Percentiles rank a stretch among this genome's conserved stretches.
Conservation (phyloP, 1,284 basidiomycete genomes). For the Pholiota adiposa region DNA sequence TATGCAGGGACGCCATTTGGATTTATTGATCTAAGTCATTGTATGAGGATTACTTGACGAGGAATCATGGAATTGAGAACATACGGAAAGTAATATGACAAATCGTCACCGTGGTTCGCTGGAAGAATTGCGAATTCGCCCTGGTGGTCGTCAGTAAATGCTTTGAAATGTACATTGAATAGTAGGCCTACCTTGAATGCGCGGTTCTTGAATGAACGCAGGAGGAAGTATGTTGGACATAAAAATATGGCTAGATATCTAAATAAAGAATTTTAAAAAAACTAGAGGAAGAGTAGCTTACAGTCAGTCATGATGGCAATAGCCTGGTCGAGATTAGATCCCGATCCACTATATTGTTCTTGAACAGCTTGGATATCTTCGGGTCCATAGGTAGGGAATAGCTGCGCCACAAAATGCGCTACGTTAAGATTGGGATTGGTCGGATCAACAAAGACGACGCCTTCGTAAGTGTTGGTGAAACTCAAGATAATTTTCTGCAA, state of each 20-base stretch:
- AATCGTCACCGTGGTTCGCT: constrained; percentile 33
- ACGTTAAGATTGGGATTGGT: constrained; percentile 26
- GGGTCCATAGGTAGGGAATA: constrained; percentile 42
- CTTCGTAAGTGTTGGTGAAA: constrained; percentile 47
- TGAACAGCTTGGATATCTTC: constrained; percentile 29
- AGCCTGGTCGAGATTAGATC: too few relatives aligned
- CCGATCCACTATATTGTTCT: constrained; percentile 33
- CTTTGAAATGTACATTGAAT: too few relatives aligned
- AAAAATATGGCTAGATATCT: constrained; percentile 33
- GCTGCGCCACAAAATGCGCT: constrained; percentile 35
- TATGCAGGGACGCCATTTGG: constrained; percentile 5
- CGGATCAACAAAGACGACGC: constrained; percentile 40
- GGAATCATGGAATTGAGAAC: too few relatives aligned
- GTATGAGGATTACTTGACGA: neutral
- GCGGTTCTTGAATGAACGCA: constrained; percentile 29
- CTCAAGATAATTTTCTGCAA: constrained; percentile 35
- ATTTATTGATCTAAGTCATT: neutral
- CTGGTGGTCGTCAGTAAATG: constrained; percentile 21
- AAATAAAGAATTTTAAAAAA: constrained; percentile 30
- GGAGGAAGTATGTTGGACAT: constrained; percentile 37
- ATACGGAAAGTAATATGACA: too few relatives aligned
- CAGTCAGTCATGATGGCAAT: constrained; percentile 46
- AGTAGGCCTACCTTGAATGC: constrained; percentile 33
- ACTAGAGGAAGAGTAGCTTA: constrained; percentile 30
- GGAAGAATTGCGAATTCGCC: constrained; percentile 39